A percentile compares a stretch with the other conserved stretches of the same genome.
These are phyloP conservation scores for Xylaria hypoxylon DNA, from an alignment of 2,329 filamentous ascomycete genomes.

Conservation along the genomic window DNA sequence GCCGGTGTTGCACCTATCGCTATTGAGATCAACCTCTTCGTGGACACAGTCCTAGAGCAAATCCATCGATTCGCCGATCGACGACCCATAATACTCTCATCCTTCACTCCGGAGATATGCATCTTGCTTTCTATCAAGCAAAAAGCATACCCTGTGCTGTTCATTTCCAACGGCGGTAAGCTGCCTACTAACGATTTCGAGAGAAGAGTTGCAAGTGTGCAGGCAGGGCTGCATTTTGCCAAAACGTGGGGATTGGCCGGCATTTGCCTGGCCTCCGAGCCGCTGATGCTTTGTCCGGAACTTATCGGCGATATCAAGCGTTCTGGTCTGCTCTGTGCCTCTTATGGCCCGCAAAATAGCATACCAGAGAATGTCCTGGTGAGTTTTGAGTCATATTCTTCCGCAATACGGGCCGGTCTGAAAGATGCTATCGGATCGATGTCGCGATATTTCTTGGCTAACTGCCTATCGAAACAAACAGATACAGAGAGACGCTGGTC, in stretches of 20 bases:
- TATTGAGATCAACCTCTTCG: conserved; percentile 23
- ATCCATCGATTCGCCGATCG: conserved; percentile 5
- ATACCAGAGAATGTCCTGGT: no score
- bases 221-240: conserved; percentile 21
- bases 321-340: conserved; percentile 19
- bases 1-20: conserved; percentile 14
- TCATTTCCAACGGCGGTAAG: conserved; percentile 18
- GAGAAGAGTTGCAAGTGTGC: conserved; percentile 13
- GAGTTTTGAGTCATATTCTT: no score
- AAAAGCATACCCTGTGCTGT: conserved; percentile 19
- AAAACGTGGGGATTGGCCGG: conserved; percentile 20
- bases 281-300: conserved; percentile 17
- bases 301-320: conserved; percentile 16
- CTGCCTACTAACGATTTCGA: conserved; percentile 14
- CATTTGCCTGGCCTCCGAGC: conserved; percentile 16
- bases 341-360: no score
- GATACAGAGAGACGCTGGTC: no score
- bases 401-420: no score
- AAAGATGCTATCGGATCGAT: no score
- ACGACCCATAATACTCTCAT: conserved; percentile 20
- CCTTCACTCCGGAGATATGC: conserved; percentile 24
- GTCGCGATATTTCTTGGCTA: no score
- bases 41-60: conserved; percentile 18
- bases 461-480: no score
- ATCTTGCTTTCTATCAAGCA: conserved; percentile 24